A percentile compares a stretch with the other conserved stretches of the same genome.
phyloP scores from a whole-genome alignment of 1,284 basidiomycete species.

The Exobasidium cylindrosporum region DNA sequence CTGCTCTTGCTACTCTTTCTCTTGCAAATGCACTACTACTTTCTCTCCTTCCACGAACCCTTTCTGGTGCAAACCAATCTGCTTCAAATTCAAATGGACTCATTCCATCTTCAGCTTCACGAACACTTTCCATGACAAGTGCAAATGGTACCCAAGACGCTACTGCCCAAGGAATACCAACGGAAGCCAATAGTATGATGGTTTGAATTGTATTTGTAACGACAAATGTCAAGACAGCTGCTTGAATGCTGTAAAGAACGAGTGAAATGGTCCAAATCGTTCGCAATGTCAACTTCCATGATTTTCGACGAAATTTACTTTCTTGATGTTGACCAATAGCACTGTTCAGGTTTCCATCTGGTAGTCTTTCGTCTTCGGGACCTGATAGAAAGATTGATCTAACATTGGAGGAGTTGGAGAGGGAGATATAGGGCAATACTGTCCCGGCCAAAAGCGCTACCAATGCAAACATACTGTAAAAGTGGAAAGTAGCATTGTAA shows the following conservation, averaged over 20 bases:
- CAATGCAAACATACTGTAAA: constrained; percentile 31
- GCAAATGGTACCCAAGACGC: constrained; percentile 53
- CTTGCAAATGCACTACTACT: background rate
- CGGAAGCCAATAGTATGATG: constrained; percentile 39
- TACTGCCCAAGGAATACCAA: constrained; percentile 52
- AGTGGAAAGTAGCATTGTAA: background rate
- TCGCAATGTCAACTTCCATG: constrained; percentile 28
- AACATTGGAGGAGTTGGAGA: constrained; percentile 18
- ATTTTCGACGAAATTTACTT: background rate
- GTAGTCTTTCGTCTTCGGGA: background rate
- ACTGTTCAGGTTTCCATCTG: background rate
- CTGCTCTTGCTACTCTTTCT: constrained; percentile 7
- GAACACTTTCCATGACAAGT: constrained; percentile 48
- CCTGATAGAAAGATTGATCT: background rate
- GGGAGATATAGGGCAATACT: constrained; percentile 38
- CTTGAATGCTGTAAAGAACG: constrained; percentile 27
- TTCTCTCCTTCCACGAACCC: background rate
- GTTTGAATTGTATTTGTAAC: constrained; percentile 26
- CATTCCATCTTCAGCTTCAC: constrained; percentile 40
- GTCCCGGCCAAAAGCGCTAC: constrained; percentile 36
- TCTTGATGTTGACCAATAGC: background rate
- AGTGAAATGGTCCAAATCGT: constrained; percentile 44
- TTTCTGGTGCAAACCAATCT: constrained; percentile 26
- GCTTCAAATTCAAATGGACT: constrained; percentile 31
- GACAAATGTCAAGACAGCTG: constrained; percentile 34